Percentiles rank a stretch among this genome's conserved stretches.
Evolutionary conservation across 371 early-diverging fungal species (phyloP).

Genomic region (Synchytrium microbalum): DNA sequence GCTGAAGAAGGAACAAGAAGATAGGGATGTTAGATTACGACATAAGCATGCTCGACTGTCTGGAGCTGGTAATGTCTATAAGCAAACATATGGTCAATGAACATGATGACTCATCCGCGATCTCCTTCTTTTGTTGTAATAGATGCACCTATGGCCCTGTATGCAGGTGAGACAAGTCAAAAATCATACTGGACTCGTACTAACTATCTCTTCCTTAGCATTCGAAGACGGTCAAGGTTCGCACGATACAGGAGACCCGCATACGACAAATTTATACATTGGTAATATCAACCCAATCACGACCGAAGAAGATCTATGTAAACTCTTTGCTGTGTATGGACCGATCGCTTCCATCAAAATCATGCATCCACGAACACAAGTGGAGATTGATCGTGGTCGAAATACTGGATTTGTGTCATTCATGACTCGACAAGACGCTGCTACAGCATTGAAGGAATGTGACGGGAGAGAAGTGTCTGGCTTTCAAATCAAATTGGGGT

Average conservation of each 20-base stretch:
- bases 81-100: background rate
- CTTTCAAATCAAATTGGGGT: conserved; percentile 62
- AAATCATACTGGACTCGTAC: background rate
- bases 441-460: conserved; percentile 58
- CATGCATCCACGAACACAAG: conserved; percentile 89
- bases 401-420: conserved; percentile 89
- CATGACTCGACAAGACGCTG: conserved; percentile 73
- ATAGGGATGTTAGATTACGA: conserved; percentile 25
- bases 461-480: conserved; percentile 66
- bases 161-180: background rate
- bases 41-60: conserved; percentile 9
- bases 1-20: conserved; percentile 55
- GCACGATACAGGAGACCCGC: conserved; percentile 64
- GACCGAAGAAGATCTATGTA: conserved; percentile 62
- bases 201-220: no score
- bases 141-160: background rate
- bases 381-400: conserved; percentile 67
- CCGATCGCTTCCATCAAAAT: conserved; percentile 90
- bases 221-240: conserved; percentile 48
- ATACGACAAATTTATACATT: conserved; percentile 85
- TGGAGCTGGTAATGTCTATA: background rate
- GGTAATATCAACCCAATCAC: conserved; percentile 68
- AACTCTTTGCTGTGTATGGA: conserved; percentile 72
- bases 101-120: background rate
- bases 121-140: background rate